Evolutionary conservation across 2,329 filamentous ascomycete species (phyloP).

Genomic region (Colletotrichum tropicicola): DNA sequence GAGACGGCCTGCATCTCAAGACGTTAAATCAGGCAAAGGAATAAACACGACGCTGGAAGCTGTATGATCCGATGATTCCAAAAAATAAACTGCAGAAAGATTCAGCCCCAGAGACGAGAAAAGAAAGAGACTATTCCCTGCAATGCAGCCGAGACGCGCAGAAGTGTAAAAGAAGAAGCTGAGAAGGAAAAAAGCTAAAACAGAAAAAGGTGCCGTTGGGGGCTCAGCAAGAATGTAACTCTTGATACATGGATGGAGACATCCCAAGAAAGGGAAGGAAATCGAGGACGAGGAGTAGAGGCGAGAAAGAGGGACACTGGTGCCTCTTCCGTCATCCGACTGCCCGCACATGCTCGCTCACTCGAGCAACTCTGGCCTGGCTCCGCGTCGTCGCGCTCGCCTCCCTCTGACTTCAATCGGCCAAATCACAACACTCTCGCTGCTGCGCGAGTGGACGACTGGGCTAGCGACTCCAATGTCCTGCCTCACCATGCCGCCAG

Average conservation of each 20-base stretch:
- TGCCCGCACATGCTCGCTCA: background rate
- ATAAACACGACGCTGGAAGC: conserved; percentile 1
- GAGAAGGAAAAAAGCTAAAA: conserved; percentile 16
- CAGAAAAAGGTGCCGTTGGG: background rate
- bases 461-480: conserved; percentile 15
- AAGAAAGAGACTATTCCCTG: conserved; percentile 21
- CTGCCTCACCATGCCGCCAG: conserved; percentile 29
- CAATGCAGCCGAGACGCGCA: conserved; percentile 1
- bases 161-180: conserved; percentile 20
- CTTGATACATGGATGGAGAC: conserved; percentile 26
- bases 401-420: conserved; percentile 17
- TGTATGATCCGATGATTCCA: conserved; percentile 1
- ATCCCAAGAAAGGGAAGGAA: background rate
- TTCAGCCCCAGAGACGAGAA: conserved; percentile 19
- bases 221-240: conserved; percentile 24
- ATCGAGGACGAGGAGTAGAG: background rate
- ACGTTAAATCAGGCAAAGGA: background rate
- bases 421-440: conserved; percentile 5
- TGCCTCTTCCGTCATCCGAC: conserved; percentile 18
- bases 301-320: background rate
- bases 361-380: background rate
- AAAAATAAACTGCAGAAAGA: conserved; percentile 7
- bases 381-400: conserved; percentile 5
- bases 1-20: conserved; percentile 27
- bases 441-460: conserved; percentile 10